These are phyloP conservation scores for Alternaria infectoria DNA, from an alignment of 2,329 filamentous ascomycete species.

Conservation along the genomic window DNA sequence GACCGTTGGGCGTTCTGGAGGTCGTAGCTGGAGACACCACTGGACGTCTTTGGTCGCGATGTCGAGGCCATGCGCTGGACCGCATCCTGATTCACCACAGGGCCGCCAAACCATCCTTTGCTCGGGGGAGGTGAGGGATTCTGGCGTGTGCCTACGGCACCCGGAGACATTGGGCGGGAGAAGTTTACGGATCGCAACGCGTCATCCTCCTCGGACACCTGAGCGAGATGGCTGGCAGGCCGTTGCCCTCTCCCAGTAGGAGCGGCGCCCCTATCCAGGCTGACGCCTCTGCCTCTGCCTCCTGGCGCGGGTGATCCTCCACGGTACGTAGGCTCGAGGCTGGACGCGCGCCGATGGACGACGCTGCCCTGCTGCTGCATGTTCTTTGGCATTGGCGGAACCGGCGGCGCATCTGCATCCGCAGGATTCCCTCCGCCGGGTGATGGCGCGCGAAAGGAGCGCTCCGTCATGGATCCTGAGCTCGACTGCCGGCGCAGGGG, in stretches of 20 bases:
- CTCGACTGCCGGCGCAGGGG: constrained; percentile 62
- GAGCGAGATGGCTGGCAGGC: constrained; percentile 45
- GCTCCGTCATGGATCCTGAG: constrained; percentile 82
- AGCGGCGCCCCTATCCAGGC: constrained; percentile 48
- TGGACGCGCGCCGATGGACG: constrained; percentile 51
- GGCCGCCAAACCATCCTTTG: constrained; percentile 50
- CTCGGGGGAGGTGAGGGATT: constrained; percentile 20
- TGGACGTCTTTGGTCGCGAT: constrained; percentile 36
- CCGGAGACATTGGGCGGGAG: constrained; percentile 59
- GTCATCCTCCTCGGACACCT: constrained; percentile 54
- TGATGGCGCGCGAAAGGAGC: constrained; percentile 83
- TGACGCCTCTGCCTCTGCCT: constrained; percentile 46
- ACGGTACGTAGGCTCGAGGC: constrained; percentile 58
- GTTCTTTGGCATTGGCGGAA: constrained; percentile 73
- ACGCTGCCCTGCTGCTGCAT: constrained; percentile 33
- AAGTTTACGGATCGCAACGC: constrained; percentile 59
- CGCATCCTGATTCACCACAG: constrained; percentile 41
- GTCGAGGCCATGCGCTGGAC: constrained; percentile 36
- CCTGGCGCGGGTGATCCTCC: constrained; percentile 53
- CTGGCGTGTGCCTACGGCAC: constrained; percentile 16
- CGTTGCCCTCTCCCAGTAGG: constrained; percentile 33
- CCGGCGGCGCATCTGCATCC: constrained; percentile 67
- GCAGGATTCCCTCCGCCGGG: constrained; percentile 37
- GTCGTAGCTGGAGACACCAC: constrained; percentile 25
- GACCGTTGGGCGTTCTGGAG: constrained; percentile 36